Percentiles rank a stretch among this genome's conserved stretches.
phyloP scores from a whole-genome alignment of 1,284 basidiomycete species.

The Ceratobasidium sp. region DNA sequence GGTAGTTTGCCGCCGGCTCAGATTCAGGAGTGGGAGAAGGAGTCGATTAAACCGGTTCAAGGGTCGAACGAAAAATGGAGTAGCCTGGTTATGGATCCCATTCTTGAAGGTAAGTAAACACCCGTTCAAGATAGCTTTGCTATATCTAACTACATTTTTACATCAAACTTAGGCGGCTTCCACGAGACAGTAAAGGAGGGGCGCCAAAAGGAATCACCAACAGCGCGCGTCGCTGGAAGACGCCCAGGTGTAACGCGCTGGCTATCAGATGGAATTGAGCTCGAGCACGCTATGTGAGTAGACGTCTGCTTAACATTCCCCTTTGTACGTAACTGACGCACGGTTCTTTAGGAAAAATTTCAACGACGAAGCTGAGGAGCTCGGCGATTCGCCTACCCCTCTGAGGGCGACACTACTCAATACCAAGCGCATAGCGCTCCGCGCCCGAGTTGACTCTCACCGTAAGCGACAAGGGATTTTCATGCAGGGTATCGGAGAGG shows the following conservation, averaged over 20 bases:
- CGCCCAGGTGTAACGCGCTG: background rate
- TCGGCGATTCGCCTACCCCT: slow-evolving; percentile 2
- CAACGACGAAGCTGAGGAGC: background rate
- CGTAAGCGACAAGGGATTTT: background rate
- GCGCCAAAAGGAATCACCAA: background rate
- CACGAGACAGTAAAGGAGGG: background rate
- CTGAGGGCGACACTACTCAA: background rate
- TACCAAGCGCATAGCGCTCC: background rate
- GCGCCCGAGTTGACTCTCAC: background rate
- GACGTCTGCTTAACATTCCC: background rate
- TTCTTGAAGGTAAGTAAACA: background rate
- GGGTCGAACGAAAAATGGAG: background rate
- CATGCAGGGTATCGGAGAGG: background rate
- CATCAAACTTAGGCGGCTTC: too few species aligned
- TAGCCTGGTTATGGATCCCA: background rate
- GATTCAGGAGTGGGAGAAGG: slow-evolving; percentile 2
- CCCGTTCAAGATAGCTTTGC: background rate
- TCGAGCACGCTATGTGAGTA: slow-evolving; percentile 25
- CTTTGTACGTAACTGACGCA: background rate
- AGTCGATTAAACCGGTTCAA: slow-evolving; percentile 17
- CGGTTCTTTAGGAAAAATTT: background rate
- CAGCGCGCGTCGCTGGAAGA: background rate
- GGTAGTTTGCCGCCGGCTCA: background rate
- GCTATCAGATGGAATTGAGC: slow-evolving; percentile 2
- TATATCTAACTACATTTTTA: background rate